Evolutionary conservation across 2,329 filamentous ascomycete genomes (phyloP), one percentile per base, ranked within the genome.

Genomic region (Neofusicoccum cordaticola): DNA sequence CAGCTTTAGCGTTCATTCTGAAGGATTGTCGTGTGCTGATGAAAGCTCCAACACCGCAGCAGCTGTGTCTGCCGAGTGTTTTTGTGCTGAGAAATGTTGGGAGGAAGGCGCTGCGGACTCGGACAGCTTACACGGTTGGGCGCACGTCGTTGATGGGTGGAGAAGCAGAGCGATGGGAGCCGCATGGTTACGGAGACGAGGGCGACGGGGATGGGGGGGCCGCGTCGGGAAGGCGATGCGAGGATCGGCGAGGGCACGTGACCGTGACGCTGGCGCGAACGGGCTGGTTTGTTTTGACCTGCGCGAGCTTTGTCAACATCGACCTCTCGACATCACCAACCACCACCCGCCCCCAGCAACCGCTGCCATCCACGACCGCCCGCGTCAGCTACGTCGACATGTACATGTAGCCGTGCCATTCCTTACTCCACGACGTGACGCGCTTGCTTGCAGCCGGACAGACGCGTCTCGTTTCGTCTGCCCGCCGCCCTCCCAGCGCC

Each of bases 271-370:
- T 15, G 12, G 45, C 45, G 45, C 45, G 45, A 48, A 13, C 9
- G 7, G 22, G 15, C 31, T 27, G 48, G 15, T 51, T 51, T 51
- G 48, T 51, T 51, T 51, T 51, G 48, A 35, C 17, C 27, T 4
- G 27, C 27, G 27, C 27, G 27, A 31, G 27, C 27, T 31, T 31
- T 31, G 56, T 60, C 56, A 60, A 60, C 42, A 60, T 22, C 42
- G 27, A 35, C 53, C 22, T 12, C 53, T 35, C 53, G 53, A 60
- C 56, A 60, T 45, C 56, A 37, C 56, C 56, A 27, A 35, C 41
- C 56, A 31, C n/a, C 42, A 35, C n/a, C 56, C 56, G 56, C 41
- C 41, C 41, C 42, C 31, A 60, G 56, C 56, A 60, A 60, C 56
- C 56, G 17, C 56, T 27, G 53, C 53, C 12, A 45, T 45, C 53